Conservation (phyloP, 768 basidiomycete genomes). For the Cystofilobasidium macerans region DNA sequence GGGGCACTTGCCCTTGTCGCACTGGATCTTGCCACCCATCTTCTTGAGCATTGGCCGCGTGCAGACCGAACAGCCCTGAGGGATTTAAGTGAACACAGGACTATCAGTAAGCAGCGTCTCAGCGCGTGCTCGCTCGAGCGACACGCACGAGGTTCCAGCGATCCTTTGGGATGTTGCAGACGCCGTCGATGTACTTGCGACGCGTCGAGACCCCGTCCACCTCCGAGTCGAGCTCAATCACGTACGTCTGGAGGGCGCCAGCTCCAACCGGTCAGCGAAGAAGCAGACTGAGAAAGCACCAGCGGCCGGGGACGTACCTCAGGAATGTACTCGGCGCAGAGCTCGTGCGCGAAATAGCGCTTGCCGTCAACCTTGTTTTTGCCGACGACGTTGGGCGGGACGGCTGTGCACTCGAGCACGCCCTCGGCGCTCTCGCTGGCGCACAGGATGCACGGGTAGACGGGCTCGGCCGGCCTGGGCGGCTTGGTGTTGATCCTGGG, state of each 20-base stretch:
- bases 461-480: not conserved
- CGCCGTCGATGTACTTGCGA: constrained; percentile 64
- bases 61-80: constrained; percentile 81
- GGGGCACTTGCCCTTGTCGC: constrained; percentile 49
- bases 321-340: constrained; percentile 69
- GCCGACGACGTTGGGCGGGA: constrained; percentile 42
- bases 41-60: constrained; percentile 45
- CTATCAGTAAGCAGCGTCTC: constrained; percentile 7
- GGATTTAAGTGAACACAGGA: not conserved
- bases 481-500: not conserved
- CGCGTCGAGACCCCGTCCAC: not conserved
- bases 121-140: no score
- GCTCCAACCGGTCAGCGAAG: not conserved
- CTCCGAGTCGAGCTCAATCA: constrained; percentile 12
- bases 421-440: constrained; percentile 29
- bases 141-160: constrained; percentile 76
- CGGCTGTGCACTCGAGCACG: constrained; percentile 29
- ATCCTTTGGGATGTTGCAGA: constrained; percentile 76
- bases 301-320: constrained; percentile 53
- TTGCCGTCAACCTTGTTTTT: constrained; percentile 54
- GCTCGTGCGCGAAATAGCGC: constrained; percentile 57
- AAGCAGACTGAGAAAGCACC: not conserved
- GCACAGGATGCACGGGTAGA: constrained; percentile 30
- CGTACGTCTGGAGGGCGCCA: not conserved
- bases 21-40: constrained; percentile 52